phyloP scores from a whole-genome alignment of 2,329 filamentous ascomycete genomes.

The Xylaria digitata region DNA sequence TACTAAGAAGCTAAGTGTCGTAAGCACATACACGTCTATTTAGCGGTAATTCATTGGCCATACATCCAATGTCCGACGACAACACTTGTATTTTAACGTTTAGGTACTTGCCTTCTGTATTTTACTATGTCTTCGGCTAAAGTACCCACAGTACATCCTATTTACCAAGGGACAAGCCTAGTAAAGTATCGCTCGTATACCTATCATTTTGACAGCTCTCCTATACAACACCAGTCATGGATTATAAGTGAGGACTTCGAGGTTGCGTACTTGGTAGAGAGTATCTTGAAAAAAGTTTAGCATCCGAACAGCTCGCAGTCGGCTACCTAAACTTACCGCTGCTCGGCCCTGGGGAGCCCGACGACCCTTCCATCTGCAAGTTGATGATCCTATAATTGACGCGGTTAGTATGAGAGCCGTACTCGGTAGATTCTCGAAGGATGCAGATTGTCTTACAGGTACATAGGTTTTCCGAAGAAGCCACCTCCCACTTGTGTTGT shows the following conservation, averaged over 20 bases:
- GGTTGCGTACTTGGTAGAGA: constrained; percentile 47
- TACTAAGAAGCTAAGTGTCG: no score
- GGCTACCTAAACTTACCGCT: constrained; percentile 38
- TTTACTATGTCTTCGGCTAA: no score
- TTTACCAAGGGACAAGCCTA: no score
- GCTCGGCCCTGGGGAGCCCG: constrained; percentile 55
- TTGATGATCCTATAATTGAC: constrained; percentile 54
- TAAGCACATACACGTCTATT: no score
- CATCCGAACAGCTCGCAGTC: constrained; percentile 6
- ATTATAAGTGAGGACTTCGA: constrained; percentile 48
- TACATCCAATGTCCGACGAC: no score
- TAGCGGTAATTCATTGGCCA: no score
- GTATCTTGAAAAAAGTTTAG: constrained; percentile 40
- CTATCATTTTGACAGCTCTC: not conserved
- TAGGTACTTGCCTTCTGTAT: no score
- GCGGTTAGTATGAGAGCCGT: constrained; percentile 8
- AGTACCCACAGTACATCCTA: no score
- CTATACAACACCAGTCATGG: constrained; percentile 33
- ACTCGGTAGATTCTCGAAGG: not conserved
- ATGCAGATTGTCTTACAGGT: constrained; percentile 49
- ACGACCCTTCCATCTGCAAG: constrained; percentile 60
- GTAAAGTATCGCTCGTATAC: no score
- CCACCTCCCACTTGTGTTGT: constrained; percentile 62
- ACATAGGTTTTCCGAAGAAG: constrained; percentile 61
- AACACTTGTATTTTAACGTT: no score